Base-by-base conservation (phyloP, 225 moss, liverwort and hornwort genomes). In the Sphagnum contortum region DNA sequence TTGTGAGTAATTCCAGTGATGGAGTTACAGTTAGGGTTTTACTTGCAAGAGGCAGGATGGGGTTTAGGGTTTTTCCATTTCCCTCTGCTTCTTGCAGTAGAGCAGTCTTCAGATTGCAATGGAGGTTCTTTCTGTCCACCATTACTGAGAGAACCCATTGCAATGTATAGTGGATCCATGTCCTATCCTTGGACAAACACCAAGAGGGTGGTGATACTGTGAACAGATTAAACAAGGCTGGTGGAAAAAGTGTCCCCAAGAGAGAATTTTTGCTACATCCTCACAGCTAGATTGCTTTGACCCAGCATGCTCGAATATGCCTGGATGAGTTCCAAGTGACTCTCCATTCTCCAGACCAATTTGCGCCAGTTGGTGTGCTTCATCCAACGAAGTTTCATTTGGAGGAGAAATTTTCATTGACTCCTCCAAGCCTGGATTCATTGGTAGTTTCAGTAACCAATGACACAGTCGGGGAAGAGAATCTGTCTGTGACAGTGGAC, bases 341-440 rank as follows among this genome's bases (percentile, higher is more conserved):
- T 6, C 78, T 98, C 12, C 90, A 90, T 69, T 98, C 96, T 59
- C 83, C 85, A 12, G 90, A 83, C 76, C 85, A 86, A 59, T 87
- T 93, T 69, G 96, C 96, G 12, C 85, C 92, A 3, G 96, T 98
- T 44, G 96, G 96, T 46, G 81, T 92, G 68, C 89, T 98, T 61
- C 96, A 86, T 68, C 90, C 92, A 9, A 72, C 77, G 11, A 76
- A 80, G 69, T 98, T 90, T 69, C 92, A 90, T 66, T 64, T 98
- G 72, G 83, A 87, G 79, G 66, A 48, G 9, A 93, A 98, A 68
- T 69, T 67, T 70, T 11, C 68, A 48, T 73, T 65, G 65, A 56
- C 47, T 49, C 29, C 60, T 60, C 68, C 66, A 63, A 69, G 50
- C 72, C 66, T 70, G 62, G 77, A 60, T 47, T 73, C 73, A 2